Conservation (phyloP, 164 flowering plant genomes). For the Sextonia rubra region DNA sequence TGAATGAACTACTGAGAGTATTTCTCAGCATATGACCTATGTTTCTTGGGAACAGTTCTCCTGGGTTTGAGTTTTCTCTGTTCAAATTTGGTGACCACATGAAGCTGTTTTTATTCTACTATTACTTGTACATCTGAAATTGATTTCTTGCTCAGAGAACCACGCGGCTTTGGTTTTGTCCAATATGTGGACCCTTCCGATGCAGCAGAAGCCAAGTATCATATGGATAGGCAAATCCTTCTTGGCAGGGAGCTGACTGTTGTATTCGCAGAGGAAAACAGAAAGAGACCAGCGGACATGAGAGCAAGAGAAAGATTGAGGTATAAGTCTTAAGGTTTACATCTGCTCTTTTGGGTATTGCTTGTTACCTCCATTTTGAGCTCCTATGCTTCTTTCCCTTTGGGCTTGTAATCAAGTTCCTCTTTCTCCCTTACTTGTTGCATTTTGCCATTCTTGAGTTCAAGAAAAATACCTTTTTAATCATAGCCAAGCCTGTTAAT, state of each 20-base stretch:
- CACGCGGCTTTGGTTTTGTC: slow-evolving; percentile 97
- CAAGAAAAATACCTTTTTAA: too few species aligned
- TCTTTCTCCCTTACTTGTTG: too few species aligned
- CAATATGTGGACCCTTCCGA: slow-evolving; percentile 83
- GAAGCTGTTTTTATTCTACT: background rate
- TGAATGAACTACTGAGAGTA: slow-evolving; percentile 12
- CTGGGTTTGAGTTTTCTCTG: background rate
- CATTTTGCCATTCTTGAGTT: too few species aligned
- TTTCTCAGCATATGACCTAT: slow-evolving; percentile 8
- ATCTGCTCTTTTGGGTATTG: too few species aligned
- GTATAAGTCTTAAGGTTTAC: slow-evolving; percentile 17
- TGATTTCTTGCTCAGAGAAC: slow-evolving; percentile 46
- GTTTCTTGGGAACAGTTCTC: background rate
- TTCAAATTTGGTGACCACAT: slow-evolving; percentile 1
- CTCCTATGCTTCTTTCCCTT: too few species aligned
- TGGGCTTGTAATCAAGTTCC: too few species aligned
- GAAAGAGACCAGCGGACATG: slow-evolving; percentile 88
- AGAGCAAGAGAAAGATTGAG: slow-evolving; percentile 72
- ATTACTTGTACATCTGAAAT: background rate
- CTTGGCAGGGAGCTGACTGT: slow-evolving; percentile 85
- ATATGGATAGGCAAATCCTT: slow-evolving; percentile 87
- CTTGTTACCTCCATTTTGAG: too few species aligned
- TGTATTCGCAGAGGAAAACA: slow-evolving; percentile 89
- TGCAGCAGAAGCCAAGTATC: slow-evolving; percentile 91
- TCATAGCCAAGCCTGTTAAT: too few species aligned